phyloP scores from a whole-genome alignment of 495 filamentous ascomycete species.

The Tuber melanosporum region DNA sequence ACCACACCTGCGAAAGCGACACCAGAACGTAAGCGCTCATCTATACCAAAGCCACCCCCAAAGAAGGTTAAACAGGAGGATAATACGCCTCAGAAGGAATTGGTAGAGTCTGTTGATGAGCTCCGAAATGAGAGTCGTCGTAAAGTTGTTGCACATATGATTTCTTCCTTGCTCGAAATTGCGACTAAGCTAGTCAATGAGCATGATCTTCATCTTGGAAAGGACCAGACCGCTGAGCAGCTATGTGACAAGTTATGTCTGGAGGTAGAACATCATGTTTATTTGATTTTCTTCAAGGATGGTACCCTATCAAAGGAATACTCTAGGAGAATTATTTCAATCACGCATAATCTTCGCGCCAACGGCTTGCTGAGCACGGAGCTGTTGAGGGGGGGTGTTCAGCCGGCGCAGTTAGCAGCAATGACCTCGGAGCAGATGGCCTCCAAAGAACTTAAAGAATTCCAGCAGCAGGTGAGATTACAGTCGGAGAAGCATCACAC shows the following conservation, averaged over 20 bases:
- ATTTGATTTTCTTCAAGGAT: constrained; percentile 49
- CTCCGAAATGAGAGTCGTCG: constrained; percentile 39
- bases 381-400: constrained; percentile 62
- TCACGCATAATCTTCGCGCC: constrained; percentile 76
- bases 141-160: constrained; percentile 37
- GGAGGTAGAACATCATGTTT: constrained; percentile 67
- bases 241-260: constrained; percentile 55
- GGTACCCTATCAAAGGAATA: constrained; percentile 47
- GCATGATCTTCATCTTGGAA: constrained; percentile 51
- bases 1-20: constrained; percentile 32
- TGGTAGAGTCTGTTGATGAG: constrained; percentile 32
- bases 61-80: constrained; percentile 38
- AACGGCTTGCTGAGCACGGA: constrained; percentile 72
- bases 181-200: constrained; percentile 53
- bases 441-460: constrained; percentile 75
- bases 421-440: constrained; percentile 88
- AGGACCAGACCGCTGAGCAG: constrained; percentile 50
- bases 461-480: constrained; percentile 62
- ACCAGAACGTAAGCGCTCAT: constrained; percentile 26
- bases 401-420: constrained; percentile 63
- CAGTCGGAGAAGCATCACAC: constrained; percentile 78
- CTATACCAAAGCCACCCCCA: constrained; percentile 24
- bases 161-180: constrained; percentile 24
- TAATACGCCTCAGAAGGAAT: constrained; percentile 38
- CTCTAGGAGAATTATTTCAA: constrained; percentile 55